Evolutionary conservation across 2,329 filamentous ascomycete genomes (phyloP).

Genomic region (Cercospora nicotianae): DNA sequence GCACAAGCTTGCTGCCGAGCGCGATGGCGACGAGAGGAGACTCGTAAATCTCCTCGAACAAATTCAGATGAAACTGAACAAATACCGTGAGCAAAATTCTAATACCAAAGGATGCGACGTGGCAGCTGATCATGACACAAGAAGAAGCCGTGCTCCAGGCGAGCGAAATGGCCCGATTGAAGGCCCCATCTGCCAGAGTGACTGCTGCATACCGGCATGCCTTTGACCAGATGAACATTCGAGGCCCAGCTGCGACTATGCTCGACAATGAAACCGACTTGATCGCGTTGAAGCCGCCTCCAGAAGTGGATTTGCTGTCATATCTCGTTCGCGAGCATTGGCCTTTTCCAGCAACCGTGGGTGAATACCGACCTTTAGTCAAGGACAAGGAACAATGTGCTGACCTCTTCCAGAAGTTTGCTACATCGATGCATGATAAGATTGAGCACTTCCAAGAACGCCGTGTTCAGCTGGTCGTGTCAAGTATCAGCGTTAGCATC

Average conservation of each 20-base stretch:
- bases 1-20: too few relatives aligned
- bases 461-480: background rate
- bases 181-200: background rate
- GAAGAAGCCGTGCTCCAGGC: background rate
- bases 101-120: too few relatives aligned
- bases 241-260: background rate
- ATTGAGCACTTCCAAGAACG: background rate
- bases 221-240: background rate
- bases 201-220: background rate
- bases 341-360: background rate
- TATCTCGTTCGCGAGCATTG: background rate
- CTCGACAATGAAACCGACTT: background rate
- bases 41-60: too few relatives aligned
- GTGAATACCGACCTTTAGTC: too few relatives aligned
- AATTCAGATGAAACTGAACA: too few relatives aligned
- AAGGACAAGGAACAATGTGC: too few relatives aligned
- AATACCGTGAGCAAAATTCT: too few relatives aligned
- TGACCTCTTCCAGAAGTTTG: background rate
- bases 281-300: background rate
- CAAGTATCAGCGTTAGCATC: background rate
- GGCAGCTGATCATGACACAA: too few relatives aligned
- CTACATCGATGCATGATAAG: background rate
- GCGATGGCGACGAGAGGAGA: too few relatives aligned
- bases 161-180: background rate
- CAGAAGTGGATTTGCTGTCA: background rate